Evolutionary conservation across 352 stramenopile genomes (phyloP), one percentile per base, ranked within the genome.

Genomic region (Pythium angustatum): DNA sequence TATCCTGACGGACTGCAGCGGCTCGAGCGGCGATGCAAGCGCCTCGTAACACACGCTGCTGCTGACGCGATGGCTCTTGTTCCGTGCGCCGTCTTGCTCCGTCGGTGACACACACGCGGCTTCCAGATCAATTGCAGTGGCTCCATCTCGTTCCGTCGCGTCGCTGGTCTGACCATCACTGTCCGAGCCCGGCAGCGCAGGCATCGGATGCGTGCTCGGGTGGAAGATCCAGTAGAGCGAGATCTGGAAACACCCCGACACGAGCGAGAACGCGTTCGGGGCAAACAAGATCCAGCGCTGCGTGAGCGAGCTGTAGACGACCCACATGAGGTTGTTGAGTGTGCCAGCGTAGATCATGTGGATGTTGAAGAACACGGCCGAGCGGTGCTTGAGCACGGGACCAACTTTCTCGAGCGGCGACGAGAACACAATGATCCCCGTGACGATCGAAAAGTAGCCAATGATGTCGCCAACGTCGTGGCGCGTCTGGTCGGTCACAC

Each of bases 361-460:
- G 31, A 85, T 81, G 14, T 74, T 71, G 45, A 88, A 75, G 61
- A 79, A 78, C n/a, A 85, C 68, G 1, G 75, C 75, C 11, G 75
- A 81, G 27, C 75, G 76, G 71, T 75, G 73, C 62, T 68, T 76
- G 62, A 86, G 21, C 24, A 88, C 79, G 27, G 77, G 67, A 17
- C 53, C 56, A 47, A 83, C 69, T 49, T 78, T 84, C 30, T 82
- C 73, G 49, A 88, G 82, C 10, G 79, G 79, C 38, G 77, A 88
- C 38, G 69, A 73, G 64, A 81, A 86, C 21, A 86, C 69, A 58
- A 86, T 66, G 61, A 86, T 36, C 3, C 71, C 73, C 12, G 81
- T 77, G 12, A 77, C 28, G 54, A 85, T 77, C 7, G 54, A 65
- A 48, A 87, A 53, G 50, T 75, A 81, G 0, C 74, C 75, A 17